phyloP scores from a whole-genome alignment of 2,329 filamentous ascomycete genomes.

The Stagonosporopsis chrysanthemi region DNA sequence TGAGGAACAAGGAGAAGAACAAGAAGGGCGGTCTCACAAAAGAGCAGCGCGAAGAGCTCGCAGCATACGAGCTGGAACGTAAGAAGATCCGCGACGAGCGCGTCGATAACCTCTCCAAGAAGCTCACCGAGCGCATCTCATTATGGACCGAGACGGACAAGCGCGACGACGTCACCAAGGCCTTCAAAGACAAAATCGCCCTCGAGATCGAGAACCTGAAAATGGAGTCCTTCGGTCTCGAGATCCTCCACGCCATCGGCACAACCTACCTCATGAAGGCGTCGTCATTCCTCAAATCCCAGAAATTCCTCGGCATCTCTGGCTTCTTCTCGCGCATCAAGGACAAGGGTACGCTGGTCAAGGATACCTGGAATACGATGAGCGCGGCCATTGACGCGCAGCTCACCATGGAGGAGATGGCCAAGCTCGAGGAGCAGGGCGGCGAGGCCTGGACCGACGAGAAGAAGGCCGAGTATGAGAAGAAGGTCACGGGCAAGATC shows the following conservation, averaged over 20 bases:
- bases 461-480: constrained; percentile 94
- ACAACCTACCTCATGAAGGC: constrained; percentile 89
- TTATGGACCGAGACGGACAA: constrained; percentile 99
- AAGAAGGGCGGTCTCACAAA: constrained; percentile 87
- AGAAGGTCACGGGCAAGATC: constrained; percentile 96
- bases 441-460: constrained; percentile 99
- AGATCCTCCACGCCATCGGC: constrained; percentile 95
- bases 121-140: constrained; percentile 86
- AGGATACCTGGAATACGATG: constrained; percentile 99
- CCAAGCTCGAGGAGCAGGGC: constrained; percentile 89
- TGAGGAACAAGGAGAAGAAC: constrained; percentile 86
- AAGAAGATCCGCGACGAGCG: constrained; percentile 85
- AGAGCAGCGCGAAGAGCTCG: constrained; percentile 91
- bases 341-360: constrained; percentile 95
- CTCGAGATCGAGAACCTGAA: constrained; percentile 97
- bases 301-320: constrained; percentile 95
- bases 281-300: constrained; percentile 85
- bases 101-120: constrained; percentile 81
- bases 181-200: constrained; percentile 92
- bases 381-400: constrained; percentile 95
- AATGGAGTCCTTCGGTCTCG: constrained; percentile 98
- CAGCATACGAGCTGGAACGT: constrained; percentile 87
- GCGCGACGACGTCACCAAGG: constrained; percentile 78
- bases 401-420: constrained; percentile 99
- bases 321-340: constrained; percentile 94